Conservation (phyloP, 2,329 filamentous ascomycete species). For the Tolypocladium tundrense region DNA sequence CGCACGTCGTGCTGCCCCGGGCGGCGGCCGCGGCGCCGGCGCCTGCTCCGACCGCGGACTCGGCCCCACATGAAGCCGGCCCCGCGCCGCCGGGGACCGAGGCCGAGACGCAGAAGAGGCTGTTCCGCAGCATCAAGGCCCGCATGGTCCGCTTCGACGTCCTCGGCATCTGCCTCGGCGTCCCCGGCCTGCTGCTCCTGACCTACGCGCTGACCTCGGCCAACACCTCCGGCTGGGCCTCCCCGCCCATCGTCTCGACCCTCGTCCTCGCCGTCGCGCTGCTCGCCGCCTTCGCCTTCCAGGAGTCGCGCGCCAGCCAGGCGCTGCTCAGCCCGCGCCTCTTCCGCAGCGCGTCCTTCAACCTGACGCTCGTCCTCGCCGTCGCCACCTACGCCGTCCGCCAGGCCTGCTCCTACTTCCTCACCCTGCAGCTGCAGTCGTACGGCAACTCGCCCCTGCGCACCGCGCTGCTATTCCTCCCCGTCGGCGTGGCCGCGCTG, state of each 20-base stretch:
- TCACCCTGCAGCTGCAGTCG: not conserved
- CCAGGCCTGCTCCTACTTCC: not conserved
- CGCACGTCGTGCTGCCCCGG: not conserved
- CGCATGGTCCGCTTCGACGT: slow-evolving; percentile 1
- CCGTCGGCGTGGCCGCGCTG: not conserved
- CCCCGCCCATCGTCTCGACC: not conserved
- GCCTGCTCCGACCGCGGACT: too few relatives aligned
- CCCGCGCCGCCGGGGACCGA: not conserved
- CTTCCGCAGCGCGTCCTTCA: not conserved
- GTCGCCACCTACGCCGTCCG: slow-evolving; percentile 1
- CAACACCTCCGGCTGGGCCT: not conserved
- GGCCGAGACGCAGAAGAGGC: not conserved
- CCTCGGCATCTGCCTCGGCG: not conserved
- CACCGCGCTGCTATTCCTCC: not conserved
- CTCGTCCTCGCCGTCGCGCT: not conserved
- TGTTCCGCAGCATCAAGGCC: not conserved
- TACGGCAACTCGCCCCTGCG: not conserved
- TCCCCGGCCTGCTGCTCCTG: not conserved
- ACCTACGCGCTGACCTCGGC: not conserved
- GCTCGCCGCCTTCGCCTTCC: not conserved
- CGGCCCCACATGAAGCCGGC: not conserved
- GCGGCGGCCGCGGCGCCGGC: not conserved
- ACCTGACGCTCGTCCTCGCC: not conserved
- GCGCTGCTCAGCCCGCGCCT: not conserved
- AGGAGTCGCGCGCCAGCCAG: not conserved